Evolutionary conservation across 371 early-diverging fungal genomes (phyloP), one percentile per base, ranked within the genome.

Genomic region (Mortierella sp.): DNA sequence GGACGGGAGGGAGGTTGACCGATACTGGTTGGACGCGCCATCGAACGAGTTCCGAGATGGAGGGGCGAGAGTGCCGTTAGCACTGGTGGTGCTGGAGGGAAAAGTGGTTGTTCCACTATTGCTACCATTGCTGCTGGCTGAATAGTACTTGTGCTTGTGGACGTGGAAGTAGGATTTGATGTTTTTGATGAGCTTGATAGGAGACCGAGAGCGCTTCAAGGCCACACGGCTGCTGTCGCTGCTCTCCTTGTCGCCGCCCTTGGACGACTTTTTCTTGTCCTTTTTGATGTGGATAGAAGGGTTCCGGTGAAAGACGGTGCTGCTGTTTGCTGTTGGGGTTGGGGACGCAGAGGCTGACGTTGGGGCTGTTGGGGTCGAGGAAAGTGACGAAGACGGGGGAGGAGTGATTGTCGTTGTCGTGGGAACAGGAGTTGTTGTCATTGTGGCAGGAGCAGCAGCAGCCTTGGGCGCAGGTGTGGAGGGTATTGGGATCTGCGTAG

Each of bases 181-280:
- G 71, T 84, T 79, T 41, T 70, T 79, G 44, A 84, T 47, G 34
- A 84, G 70, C 44, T 84, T 84, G 70, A 84, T 79, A 39, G 84
- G 84, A 2, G 84, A 84, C 24, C 79, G 69, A 2, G 84, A 84
- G 13, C 84, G 76, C 55, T 84, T 84, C 47, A 84, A 52, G 52
- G 55, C 64, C 13, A 70, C 39, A 45, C 71, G 73, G 61, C 44
- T 40, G 4, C 19, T 44, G 8, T 66, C 26, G n/a, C 19, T 4
- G n/a, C n/a, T 19, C 39, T 68, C 44, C 26, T 24, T 64, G 34
- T 34, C 47, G n/a, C 19, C 41, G 11, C 40, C 41, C 41, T 58
- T 58, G 58, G 58, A 58, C 5, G 58, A 58, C 34, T 58, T 58
- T 58, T 58, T 58, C 34, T 76, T 76, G 10, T 70, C 77, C 43